phyloP scores from a whole-genome alignment of 2,329 filamentous ascomycete species.

The Xylariomycetidae sp. region DNA sequence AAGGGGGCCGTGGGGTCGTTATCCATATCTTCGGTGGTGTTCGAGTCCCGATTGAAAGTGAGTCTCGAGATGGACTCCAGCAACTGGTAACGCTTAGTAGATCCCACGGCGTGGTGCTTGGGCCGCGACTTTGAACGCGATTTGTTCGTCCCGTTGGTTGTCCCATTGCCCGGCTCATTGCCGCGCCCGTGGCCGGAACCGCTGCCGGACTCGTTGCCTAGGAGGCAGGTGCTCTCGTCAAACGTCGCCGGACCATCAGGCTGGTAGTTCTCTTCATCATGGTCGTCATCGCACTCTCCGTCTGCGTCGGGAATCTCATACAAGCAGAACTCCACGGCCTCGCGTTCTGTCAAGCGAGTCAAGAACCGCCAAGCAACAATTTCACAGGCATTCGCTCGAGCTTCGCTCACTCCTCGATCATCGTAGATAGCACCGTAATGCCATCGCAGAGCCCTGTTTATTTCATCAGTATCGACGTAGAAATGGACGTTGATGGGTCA shows the following conservation, averaged over 20 bases:
- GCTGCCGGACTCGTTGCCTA: slow-evolving; percentile 24
- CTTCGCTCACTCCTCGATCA: slow-evolving; percentile 59
- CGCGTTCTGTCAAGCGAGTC: slow-evolving; percentile 62
- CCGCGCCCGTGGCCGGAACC: slow-evolving; percentile 12
- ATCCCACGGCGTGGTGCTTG: slow-evolving; percentile 29
- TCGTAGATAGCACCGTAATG: slow-evolving; percentile 62
- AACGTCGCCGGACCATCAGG: slow-evolving; percentile 34
- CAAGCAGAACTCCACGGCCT: slow-evolving; percentile 68
- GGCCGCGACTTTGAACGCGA: slow-evolving; percentile 19
- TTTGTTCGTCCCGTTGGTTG: no score
- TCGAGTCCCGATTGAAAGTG: slow-evolving; percentile 39
- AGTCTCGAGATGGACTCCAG: slow-evolving; percentile 51
- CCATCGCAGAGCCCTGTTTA: slow-evolving; percentile 63
- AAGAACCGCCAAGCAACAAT: slow-evolving; percentile 77
- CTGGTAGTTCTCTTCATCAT: slow-evolving; percentile 14
- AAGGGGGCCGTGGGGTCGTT: slow-evolving; percentile 66
- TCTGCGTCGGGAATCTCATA: slow-evolving; percentile 60
- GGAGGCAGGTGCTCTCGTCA: slow-evolving; percentile 42
- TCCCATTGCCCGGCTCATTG: no score
- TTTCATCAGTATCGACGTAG: slow-evolving; percentile 1
- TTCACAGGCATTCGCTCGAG: slow-evolving; percentile 69
- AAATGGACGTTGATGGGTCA: no score
- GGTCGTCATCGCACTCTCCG: slow-evolving; percentile 19
- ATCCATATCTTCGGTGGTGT: slow-evolving; percentile 40
- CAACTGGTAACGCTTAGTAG: slow-evolving; percentile 42